Percentiles rank a stretch among this genome's conserved stretches.
phyloP scores from a whole-genome alignment of 345 rosid species.

The Salix purpurea region DNA sequence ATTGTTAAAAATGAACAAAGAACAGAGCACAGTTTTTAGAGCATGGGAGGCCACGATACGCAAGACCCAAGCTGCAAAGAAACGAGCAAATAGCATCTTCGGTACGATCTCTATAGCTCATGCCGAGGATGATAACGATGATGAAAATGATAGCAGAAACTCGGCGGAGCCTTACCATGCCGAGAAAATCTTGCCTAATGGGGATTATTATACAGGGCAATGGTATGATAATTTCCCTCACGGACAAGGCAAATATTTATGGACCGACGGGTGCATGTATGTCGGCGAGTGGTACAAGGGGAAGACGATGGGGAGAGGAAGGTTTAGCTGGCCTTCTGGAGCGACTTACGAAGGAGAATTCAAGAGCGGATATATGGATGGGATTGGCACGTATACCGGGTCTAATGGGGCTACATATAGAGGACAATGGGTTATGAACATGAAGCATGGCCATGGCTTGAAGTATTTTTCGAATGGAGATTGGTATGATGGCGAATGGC shows the following conservation, averaged over 20 bases:
- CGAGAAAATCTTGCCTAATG: slow-evolving; percentile 74
- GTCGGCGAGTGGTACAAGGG: slow-evolving; percentile 85
- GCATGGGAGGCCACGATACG: slow-evolving; percentile 95
- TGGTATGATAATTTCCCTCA: slow-evolving; percentile 81
- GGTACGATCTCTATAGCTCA: slow-evolving; percentile 57
- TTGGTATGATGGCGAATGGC: slow-evolving; percentile 84
- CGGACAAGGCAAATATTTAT: slow-evolving; percentile 80
- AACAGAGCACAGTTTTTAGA: slow-evolving; percentile 56
- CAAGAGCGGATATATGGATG: slow-evolving; percentile 88
- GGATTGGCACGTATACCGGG: slow-evolving; percentile 61
- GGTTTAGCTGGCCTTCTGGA: slow-evolving; percentile 92
- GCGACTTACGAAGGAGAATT: slow-evolving; percentile 90
- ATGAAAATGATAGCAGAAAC: slow-evolving; percentile 8
- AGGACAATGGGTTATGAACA: slow-evolving; percentile 88
- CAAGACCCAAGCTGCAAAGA: slow-evolving; percentile 85
- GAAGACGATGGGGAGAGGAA: slow-evolving; percentile 73
- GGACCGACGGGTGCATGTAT: slow-evolving; percentile 90
- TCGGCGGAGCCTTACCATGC: slow-evolving; percentile 43
- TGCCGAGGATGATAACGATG: slow-evolving; percentile 43
- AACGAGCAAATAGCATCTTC: slow-evolving; percentile 82
- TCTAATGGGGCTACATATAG: slow-evolving; percentile 57
- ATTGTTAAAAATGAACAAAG: slow-evolving; percentile 48
- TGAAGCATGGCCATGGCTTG: slow-evolving; percentile 77
- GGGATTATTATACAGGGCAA: slow-evolving; percentile 81
- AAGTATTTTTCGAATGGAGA: slow-evolving; percentile 67